Base-by-base conservation (phyloP, 768 basidiomycete species). In the Gymnopilus junonius region DNA sequence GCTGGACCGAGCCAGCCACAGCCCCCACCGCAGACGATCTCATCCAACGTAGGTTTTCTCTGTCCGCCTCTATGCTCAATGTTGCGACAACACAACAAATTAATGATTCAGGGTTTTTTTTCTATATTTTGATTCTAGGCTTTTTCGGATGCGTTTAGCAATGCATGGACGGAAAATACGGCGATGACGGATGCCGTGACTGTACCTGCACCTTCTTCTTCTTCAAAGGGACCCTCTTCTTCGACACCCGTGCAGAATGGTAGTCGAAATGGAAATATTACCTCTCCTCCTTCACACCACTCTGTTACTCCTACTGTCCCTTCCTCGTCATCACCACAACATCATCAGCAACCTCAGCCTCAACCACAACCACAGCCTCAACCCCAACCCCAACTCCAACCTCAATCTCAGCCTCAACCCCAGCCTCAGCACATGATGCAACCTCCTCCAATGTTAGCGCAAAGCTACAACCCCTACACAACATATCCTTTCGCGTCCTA, bases 131-230 rank as follows among this genome's bases (percentile, higher is more conserved):
- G 66, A 64, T 59, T 71, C 34, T 70, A 82, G 80, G 77, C 74
- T n/a, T 77, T 82, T 31, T 70, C 80, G 6, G 82, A 86, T 56
- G 84, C 85, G 40, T 89, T 83, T 59, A 80, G 82, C 45, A 82
- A 86, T 40, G 86, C 87, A 2, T 90, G 88, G 88, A 84, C 83
- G 57, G 85, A 86, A 15, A 86, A 86, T 65, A 82, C 80, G 21
- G 85, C 80, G 15, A 71, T 77, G 40, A 53, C 63, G 20, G 65
- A 65, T 29, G 63, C 61, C n/a, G 60, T 62, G 35, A 53, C 39
- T 25, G 29, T 59, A 8, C 40, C 65, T 4, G 46, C 39, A 5
- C 55, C 55, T 39, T 5, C 55, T 14, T 5, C 35, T 12, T 23
- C 55, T 10, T 21, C 55, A 15, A 29, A 32, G 20, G 48, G 31